Evolutionary conservation across 768 basidiomycete species (phyloP).

Genomic region (Macrolepiota fuliginosa): DNA sequence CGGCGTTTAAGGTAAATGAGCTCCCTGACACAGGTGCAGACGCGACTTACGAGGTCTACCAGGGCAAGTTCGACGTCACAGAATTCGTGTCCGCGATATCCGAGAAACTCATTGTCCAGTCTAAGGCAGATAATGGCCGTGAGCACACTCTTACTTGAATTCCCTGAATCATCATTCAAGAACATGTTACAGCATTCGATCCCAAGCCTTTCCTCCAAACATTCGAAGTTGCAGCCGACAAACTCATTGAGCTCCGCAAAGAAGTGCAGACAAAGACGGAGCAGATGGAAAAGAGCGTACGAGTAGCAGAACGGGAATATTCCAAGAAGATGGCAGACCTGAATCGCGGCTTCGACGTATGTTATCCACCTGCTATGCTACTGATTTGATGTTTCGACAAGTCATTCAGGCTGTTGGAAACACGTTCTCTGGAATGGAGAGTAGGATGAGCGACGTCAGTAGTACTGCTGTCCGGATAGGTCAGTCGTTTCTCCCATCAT

Average conservation of each 20-base stretch:
- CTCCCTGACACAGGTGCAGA: neutral
- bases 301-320: slow-evolving; percentile 88
- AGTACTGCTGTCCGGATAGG: slow-evolving; percentile 94
- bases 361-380: slow-evolving; percentile 19
- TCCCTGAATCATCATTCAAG: neutral
- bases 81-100: slow-evolving; percentile 85
- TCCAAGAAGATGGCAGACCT: slow-evolving; percentile 92
- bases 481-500: slow-evolving; percentile 26
- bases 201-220: slow-evolving; percentile 91
- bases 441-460: slow-evolving; percentile 88
- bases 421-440: slow-evolving; percentile 89
- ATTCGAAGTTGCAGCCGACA: slow-evolving; percentile 90
- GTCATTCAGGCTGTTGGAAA: slow-evolving; percentile 71
- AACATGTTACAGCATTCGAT: slow-evolving; percentile 72
- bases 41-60: slow-evolving; percentile 9
- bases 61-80: slow-evolving; percentile 91
- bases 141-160: slow-evolving; percentile 16
- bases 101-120: slow-evolving; percentile 84
- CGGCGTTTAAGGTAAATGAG: slow-evolving; percentile 51
- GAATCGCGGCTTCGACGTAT: slow-evolving; percentile 90
- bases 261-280: slow-evolving; percentile 90
- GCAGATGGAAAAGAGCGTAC: slow-evolving; percentile 89
- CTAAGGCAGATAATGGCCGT: slow-evolving; percentile 84
- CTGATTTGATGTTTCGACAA: neutral
- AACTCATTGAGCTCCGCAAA: slow-evolving; percentile 80